Conservation (phyloP, 257 asterid genomes). For the Paulownia fortunei region DNA sequence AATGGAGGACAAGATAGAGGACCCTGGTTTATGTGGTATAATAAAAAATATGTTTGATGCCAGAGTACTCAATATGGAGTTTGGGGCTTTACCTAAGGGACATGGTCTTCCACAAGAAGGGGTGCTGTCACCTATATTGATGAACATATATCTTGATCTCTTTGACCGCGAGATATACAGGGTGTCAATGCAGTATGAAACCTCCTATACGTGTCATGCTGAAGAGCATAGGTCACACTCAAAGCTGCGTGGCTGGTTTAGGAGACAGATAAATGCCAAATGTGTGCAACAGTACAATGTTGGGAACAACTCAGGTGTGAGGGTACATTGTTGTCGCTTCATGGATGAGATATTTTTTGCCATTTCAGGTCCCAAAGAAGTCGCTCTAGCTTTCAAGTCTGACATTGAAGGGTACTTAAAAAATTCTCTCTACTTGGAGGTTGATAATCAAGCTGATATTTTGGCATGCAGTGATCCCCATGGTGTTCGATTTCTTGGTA, state of each 20-base stretch:
- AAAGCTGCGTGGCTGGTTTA: conserved; percentile 86
- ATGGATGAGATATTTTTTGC: conserved; percentile 90
- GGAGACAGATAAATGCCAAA: conserved; percentile 72
- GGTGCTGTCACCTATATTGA: conserved; percentile 80
- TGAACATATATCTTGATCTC: conserved; percentile 84
- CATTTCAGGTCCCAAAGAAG: conserved; percentile 76
- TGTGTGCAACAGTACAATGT: conserved; percentile 25
- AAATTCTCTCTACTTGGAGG: conserved; percentile 64
- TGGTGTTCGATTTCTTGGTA: conserved; percentile 80
- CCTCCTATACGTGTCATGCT: conserved; percentile 38
- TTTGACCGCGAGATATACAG: conserved; percentile 79
- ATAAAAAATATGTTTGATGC: conserved; percentile 68
- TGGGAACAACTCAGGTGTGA: conserved; percentile 49
- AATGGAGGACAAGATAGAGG: conserved; percentile 77
- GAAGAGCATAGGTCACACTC: conserved; percentile 55
- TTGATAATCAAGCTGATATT: conserved; percentile 49
- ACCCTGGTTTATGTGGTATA: conserved; percentile 52
- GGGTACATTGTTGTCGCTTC: conserved; percentile 82
- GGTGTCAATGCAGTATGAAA: conserved; percentile 86
- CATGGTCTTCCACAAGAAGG: conserved; percentile 99
- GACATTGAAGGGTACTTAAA: conserved; percentile 64
- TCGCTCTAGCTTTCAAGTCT: conserved; percentile 61
- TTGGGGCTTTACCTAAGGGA: conserved; percentile 90
- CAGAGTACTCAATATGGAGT: conserved; percentile 74
- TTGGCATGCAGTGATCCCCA: conserved; percentile 55